Base-by-base conservation (phyloP, 768 basidiomycete genomes). In the Pleurotus eryngii region DNA sequence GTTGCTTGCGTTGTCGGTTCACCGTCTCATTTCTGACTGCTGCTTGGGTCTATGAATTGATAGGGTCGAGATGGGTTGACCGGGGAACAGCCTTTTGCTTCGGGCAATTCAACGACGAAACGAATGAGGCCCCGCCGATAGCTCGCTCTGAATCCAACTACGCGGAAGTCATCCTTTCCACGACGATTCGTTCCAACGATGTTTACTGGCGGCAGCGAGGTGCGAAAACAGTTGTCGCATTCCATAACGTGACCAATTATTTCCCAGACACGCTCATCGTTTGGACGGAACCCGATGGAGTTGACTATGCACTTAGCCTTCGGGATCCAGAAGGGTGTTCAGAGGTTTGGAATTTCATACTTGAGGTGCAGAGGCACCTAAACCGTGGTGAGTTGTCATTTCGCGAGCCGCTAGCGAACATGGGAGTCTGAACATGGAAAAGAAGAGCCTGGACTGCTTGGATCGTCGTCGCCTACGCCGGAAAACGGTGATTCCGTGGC, bases 281-380 rank as follows among this genome's bases (percentile, higher is more conserved):
- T 17, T 99, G 97, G 97, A 98, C 96, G 3, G 96, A 98, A 69
- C 90, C 92, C 1, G 89, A 92, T 61, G 92, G 92, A 26, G 85
- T 90, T 37, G 97, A 99, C 71, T 95, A 97, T 68, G 96, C 96
- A 2, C 78, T 99, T 54, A 96, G 94, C 64, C 98, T 99, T 64
- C 96, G 98, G 67, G 96, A 98, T 64, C 84, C 92, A 0, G 92
- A 94, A 60, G 97, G 95, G 27, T 99, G 96, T 64, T 81, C 86
- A 30, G 95, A 98, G 75, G 92, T 98, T 49, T 99, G 97, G 96
- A 90, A 89, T 65, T 99, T 98, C 70, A 96, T 99, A 64, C 75
- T 82, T 60, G 92, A 96, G 66, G 92, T 98, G 30, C 92, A 95
- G 70, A 81, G 85, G 59, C 93, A 95, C 67, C 81, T 93, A 80